Base-by-base conservation (phyloP, 2,329 filamentous ascomycete species). In the Diplodia scrobiculata region DNA sequence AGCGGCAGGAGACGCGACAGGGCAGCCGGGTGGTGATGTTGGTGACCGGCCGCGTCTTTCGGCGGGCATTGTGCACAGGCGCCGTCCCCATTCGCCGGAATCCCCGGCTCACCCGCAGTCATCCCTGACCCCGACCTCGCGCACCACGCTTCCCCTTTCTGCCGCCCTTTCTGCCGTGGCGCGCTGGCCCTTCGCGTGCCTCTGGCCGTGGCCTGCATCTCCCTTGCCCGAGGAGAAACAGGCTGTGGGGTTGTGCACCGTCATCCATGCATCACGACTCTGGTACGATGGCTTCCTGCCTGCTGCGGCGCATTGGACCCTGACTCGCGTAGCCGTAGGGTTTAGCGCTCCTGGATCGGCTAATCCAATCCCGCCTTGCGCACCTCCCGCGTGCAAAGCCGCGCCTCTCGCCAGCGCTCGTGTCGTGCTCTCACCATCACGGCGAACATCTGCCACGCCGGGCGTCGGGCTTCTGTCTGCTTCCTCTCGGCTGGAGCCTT, bases 271-370 rank as follows among this genome's bases (percentile, higher is more conserved):
- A 34, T 7, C 17, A 11, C 55, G 41, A 48, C 29, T 60, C 34
- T 60, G 36, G 21, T 25, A 25, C 21, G 21, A 25, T 25, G 21
- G 41, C 21, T 10, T 48, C 36, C 36, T 27, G 32, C 25, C 50
- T 19, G 50, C 50, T 27, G 3, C 51, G n/a, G 51, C 27, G 34
- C n/a, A 41, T 3, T 4, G 17, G 21, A 27, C 54, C 36, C 54
- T 58, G 54, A 58, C 54, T 58, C 58, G 38, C 55, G 27, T 10
- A 2, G 36, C 27, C 27, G 50, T 62, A 62, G 45, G 58, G 58
- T 62, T 62, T 62, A 62, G 58, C 58, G 58, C 13, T 45, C 45
- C 58, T 50, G 45, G 36, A 25, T 25, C 25, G 25, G 25, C 25
- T 25, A 25, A 25, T 25, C 25, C 25, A 4, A 0, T 14, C 48